Evolutionary conservation across 2,329 filamentous ascomycete genomes (phyloP), one percentile per base, ranked within the genome.

Genomic region (Didymella keratinophila): DNA sequence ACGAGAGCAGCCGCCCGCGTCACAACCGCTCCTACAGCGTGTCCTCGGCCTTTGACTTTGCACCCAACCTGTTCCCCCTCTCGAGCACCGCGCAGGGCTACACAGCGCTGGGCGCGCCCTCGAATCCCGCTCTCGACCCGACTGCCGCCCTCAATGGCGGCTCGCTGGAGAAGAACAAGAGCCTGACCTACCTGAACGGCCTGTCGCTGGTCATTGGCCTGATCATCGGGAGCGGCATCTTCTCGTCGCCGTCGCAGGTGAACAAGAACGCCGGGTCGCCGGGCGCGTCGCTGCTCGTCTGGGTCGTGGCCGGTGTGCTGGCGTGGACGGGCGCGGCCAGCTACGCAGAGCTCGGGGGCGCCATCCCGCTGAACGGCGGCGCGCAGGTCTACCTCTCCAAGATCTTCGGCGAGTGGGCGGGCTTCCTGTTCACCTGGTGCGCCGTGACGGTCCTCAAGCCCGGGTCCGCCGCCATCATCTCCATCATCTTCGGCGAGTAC

Each of bases 401-500:
- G 79, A 99, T 97, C 58, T 96, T 97, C 76, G 94, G 94, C 52
- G 95, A 99, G 78, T 82, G 97, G 71, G 87, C 88, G 1, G 95
- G 95, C 0, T 99, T 99, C 73, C 81, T 98, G 32, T 99, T 97
- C 77, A 96, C 93, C 2, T 99, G 95, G 95, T 93, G 92, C 50
- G 93, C 95, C 0, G 92, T 98, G 16, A 85, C 95, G 60, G 95
- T 99, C 12, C 82, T 99, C 61, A 98, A 97, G 79, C 95, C 95
- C 0, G 95, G 95, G 2, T 91, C 91, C 37, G 89, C 93, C 10
- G 95, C 95, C 61, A 99, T 99, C 73, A 92, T 99, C 64, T 86
- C 94, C 65, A 97, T 99, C 67, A 97, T 99, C 71, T 97, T 98
- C 82, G 95, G 95, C 42, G 95, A 99, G 78, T 99, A 99, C 73